A percentile compares a stretch with the other conserved stretches of the same genome.
These are phyloP conservation scores for Scutellaria baicalensis DNA, from an alignment of 257 asterid genomes.

Conservation along the genomic window DNA sequence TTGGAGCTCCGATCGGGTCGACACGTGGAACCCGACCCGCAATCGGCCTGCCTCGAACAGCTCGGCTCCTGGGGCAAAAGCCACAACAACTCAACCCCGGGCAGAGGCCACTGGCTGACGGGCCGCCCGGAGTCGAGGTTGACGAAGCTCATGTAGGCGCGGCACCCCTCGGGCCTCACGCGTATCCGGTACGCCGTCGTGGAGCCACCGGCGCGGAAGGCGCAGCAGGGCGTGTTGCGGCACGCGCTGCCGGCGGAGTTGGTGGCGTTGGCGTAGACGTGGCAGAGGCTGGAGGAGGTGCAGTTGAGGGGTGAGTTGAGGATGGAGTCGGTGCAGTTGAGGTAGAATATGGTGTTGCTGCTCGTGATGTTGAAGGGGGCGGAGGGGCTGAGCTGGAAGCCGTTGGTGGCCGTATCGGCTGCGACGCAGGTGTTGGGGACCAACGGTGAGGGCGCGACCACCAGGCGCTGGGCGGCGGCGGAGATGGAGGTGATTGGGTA, in stretches of 20 bases:
- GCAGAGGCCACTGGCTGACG: slow-evolving; percentile 58
- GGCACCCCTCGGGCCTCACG: slow-evolving; percentile 49
- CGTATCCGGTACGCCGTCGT: slow-evolving; percentile 50
- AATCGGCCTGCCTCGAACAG: slow-evolving; percentile 50
- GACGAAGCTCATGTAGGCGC: slow-evolving; percentile 79
- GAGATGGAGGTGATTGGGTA: slow-evolving; percentile 56
- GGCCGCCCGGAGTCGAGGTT: slow-evolving; percentile 49
- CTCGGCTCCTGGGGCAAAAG: slow-evolving; percentile 54
- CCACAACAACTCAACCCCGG: slow-evolving; percentile 85
- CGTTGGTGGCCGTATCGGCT: slow-evolving; percentile 49
- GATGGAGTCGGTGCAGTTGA: slow-evolving; percentile 38
- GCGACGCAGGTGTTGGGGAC: slow-evolving; percentile 62
- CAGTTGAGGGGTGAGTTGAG: slow-evolving; percentile 56
- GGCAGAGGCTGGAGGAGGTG: slow-evolving; percentile 63
- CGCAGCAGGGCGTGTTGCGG: slow-evolving; percentile 46
- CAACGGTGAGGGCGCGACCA: slow-evolving; percentile 53
- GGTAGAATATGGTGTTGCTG: slow-evolving; percentile 69
- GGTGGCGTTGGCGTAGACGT: slow-evolving; percentile 44
- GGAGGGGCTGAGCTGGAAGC: slow-evolving; percentile 57
- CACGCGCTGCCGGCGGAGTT: slow-evolving; percentile 9
- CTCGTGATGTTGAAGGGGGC: slow-evolving; percentile 81
- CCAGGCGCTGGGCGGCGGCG: slow-evolving; percentile 49
- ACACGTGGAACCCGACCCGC: slow-evolving; percentile 63
- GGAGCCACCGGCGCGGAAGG: slow-evolving; percentile 74
- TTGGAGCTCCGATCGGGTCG: slow-evolving; percentile 38